Evolutionary conservation across 495 filamentous ascomycete species (phyloP).

Genomic region (Mycothermus thermophilus): DNA sequence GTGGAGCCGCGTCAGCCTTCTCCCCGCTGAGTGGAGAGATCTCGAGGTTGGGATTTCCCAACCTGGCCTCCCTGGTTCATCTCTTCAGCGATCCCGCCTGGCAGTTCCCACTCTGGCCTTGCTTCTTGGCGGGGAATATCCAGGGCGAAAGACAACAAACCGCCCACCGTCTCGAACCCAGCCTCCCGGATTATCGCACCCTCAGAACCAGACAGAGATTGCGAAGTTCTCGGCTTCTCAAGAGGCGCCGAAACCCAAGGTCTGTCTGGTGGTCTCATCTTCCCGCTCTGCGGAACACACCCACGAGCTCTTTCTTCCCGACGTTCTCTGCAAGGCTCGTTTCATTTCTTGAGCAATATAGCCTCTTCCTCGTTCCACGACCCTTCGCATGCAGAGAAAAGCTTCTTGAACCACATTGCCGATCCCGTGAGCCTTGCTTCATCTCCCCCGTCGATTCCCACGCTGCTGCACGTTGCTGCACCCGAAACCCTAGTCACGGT

Average conservation of each 20-base stretch:
- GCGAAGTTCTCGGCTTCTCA: not conserved
- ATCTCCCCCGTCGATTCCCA: constrained; percentile 10
- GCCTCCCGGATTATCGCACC: not conserved
- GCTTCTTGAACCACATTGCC: not conserved
- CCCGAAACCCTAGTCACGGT: constrained; percentile 17
- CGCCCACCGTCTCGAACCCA: not conserved
- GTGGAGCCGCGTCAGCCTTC: constrained; percentile 4
- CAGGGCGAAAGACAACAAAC: constrained; percentile 13
- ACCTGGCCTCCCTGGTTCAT: constrained; percentile 1
- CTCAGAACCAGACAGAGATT: not conserved
- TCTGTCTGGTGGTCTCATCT: not conserved
- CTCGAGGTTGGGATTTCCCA: too few relatives aligned
- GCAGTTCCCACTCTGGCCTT: not conserved
- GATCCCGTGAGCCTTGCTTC: constrained; percentile 5
- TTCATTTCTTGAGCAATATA: not conserved
- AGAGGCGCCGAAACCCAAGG: not conserved
- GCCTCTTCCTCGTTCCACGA: not conserved
- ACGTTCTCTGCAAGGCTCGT: too few relatives aligned
- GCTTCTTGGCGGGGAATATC: constrained; percentile 5
- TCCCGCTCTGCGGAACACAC: not conserved
- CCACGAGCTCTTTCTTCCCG: too few relatives aligned
- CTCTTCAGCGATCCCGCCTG: not conserved
- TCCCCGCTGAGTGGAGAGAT: not conserved
- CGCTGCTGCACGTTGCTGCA: constrained; percentile 26
- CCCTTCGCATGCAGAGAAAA: not conserved